Conservation (phyloP, 768 basidiomycete genomes). For the Tulasnella sp. region DNA sequence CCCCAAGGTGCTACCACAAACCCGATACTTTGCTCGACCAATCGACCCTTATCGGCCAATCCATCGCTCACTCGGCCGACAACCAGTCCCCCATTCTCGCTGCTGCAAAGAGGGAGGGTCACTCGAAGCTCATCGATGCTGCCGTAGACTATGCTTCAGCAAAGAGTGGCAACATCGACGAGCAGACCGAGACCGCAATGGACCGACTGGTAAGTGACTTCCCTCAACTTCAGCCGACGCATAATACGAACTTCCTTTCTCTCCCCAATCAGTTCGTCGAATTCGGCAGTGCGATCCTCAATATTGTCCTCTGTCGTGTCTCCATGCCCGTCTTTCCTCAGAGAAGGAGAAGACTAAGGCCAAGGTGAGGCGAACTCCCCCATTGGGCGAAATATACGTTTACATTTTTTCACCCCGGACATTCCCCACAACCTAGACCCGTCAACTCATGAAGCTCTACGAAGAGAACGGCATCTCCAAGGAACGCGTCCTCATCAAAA, state of each 20-base stretch:
- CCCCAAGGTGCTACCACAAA: constrained; percentile 99
- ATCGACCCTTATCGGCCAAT: constrained; percentile 6
- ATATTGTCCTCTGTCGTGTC: constrained; percentile 95
- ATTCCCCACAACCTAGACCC: constrained; percentile 37
- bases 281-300: constrained; percentile 93
- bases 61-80: background rate
- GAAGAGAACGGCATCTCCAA: constrained; percentile 88
- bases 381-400: constrained; percentile 14
- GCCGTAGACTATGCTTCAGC: constrained; percentile 71
- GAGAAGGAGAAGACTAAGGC: constrained; percentile 89
- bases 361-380: constrained; percentile 50
- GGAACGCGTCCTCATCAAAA: constrained; percentile 97
- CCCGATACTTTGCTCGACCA: constrained; percentile 52
- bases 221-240: constrained; percentile 17
- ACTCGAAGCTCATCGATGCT: constrained; percentile 70
- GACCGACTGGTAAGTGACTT: constrained; percentile 72
- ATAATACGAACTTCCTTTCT: background rate
- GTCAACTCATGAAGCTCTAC: constrained; percentile 83
- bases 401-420: background rate
- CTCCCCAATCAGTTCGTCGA: constrained; percentile 70
- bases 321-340: constrained; percentile 95
- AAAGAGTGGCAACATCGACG: constrained; percentile 74
- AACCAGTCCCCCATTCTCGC: constrained; percentile 59
- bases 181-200: constrained; percentile 70
- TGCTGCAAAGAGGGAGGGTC: constrained; percentile 85